Base-by-base conservation (phyloP, 208 protist species). In the Angomonas deanei region DNA sequence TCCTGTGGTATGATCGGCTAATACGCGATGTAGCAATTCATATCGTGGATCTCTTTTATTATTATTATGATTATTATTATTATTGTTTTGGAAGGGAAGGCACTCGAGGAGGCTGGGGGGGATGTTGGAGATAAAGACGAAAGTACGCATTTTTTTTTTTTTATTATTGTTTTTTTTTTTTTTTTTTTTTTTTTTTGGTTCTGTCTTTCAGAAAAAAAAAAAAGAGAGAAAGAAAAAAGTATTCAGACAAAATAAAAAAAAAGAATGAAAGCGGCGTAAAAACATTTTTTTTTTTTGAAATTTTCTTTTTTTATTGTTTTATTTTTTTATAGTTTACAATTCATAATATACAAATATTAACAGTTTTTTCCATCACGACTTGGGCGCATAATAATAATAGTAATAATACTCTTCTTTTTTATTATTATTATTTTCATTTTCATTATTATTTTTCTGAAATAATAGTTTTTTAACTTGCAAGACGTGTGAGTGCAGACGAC, bases 61-160 rank as follows among this genome's bases (percentile, higher is more conserved):
- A 31, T 31, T 38, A 31, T 15, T 58, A 27, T 58, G 26, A 11
- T 8, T 52, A 26, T 27, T 52, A 26, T 15, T 49, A 21, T 15
- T 53, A 36, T 5, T 36, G 2, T 32, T 8, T 3, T 26, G 47
- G 38, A 15, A 19, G 26, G 27, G n/a, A n/a, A 19, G 19, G 26
- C 80, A 82, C 67, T 92, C 68, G 27, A 96, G 64, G 1, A 96
- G 59, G 48, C 82, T 87, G 11, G 82, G 72, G 11, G 90, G 90
- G 34, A 96, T 93, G 39, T 86, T 66, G 36, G 69, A 81, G 36
- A 96, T 82, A 65, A 96, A 96, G 5, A 96, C 90, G 71, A 96
- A 92, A n/a, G 86, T 86, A 39, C 86, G 81, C 66, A 80, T 60
- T 33, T 60, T 24, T 64, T 47, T 3, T 46, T 31, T 39, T 24